Evolutionary conservation across 805 yeast genomes (phyloP).

Genomic region (Lipomyces oligophaga): DNA sequence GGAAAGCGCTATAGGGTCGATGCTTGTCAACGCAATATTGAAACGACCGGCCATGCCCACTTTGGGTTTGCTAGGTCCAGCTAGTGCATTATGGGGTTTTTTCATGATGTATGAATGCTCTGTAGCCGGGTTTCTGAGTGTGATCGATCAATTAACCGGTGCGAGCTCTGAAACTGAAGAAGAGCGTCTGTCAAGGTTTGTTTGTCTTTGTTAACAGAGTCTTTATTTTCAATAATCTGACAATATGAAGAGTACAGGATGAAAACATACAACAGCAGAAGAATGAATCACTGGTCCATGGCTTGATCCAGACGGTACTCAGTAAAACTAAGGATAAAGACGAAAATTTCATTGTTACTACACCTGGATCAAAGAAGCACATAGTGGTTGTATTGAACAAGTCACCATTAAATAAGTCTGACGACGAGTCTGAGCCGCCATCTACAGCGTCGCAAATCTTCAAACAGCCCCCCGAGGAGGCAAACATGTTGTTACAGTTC

Average conservation of each 20-base stretch:
- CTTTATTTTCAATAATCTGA: no score
- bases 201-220: no score
- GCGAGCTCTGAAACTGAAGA: no score
- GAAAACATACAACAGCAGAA: no score
- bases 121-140: not conserved
- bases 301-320: no score
- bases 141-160: no score
- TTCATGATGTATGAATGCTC: conserved; percentile 2
- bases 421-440: not conserved
- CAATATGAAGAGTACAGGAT: no score
- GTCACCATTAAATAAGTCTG: not conserved
- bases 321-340: no score
- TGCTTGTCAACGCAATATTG: not conserved
- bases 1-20: not conserved
- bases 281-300: no score
- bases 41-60: conserved; percentile 4
- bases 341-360: no score
- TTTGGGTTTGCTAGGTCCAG: conserved; percentile 5
- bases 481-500: not conserved
- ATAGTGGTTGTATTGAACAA: not conserved
- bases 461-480: not conserved
- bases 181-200: no score
- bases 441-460: no score
- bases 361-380: not conserved
- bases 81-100: conserved; percentile 1